phyloP scores from a whole-genome alignment of 306 rosid species.

The Phaseolus lunatus region DNA sequence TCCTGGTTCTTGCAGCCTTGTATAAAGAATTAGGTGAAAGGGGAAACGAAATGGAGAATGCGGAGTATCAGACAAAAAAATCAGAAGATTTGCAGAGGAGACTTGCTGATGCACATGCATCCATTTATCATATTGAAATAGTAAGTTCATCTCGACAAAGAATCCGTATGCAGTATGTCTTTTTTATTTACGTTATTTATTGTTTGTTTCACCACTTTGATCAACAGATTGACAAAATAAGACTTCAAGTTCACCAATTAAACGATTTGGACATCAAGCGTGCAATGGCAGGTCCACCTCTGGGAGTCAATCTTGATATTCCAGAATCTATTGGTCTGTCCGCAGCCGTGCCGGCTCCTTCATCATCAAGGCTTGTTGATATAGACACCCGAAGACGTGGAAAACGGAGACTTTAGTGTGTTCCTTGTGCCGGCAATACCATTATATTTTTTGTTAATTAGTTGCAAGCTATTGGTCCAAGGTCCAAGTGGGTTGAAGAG shows the following conservation, averaged over 20 bases:
- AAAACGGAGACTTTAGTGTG: constrained; percentile 72
- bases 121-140: constrained; percentile 86
- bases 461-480: constrained; percentile 24
- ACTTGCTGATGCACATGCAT: constrained; percentile 79
- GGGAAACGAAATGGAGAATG: constrained; percentile 94
- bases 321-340: constrained; percentile 91
- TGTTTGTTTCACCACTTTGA: constrained; percentile 39
- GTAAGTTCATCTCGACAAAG: constrained; percentile 58
- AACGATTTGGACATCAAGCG: constrained; percentile 65
- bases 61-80: constrained; percentile 74
- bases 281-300: constrained; percentile 60
- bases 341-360: constrained; percentile 59
- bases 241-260: constrained; percentile 61
- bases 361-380: constrained; percentile 78
- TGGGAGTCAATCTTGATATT: constrained; percentile 77
- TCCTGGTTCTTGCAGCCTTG: constrained; percentile 62
- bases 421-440: constrained; percentile 39
- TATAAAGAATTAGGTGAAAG: constrained; percentile 89
- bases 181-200: constrained; percentile 2
- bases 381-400: constrained; percentile 71
- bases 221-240: constrained; percentile 72
- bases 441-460: constrained; percentile 37
- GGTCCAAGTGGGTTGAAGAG: constrained; percentile 34
- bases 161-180: constrained; percentile 26
- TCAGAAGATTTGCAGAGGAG: constrained; percentile 73